Evolutionary conservation across 805 yeast species (phyloP), one percentile per base, ranked within the genome.

Genomic region (Candida patagonica): DNA sequence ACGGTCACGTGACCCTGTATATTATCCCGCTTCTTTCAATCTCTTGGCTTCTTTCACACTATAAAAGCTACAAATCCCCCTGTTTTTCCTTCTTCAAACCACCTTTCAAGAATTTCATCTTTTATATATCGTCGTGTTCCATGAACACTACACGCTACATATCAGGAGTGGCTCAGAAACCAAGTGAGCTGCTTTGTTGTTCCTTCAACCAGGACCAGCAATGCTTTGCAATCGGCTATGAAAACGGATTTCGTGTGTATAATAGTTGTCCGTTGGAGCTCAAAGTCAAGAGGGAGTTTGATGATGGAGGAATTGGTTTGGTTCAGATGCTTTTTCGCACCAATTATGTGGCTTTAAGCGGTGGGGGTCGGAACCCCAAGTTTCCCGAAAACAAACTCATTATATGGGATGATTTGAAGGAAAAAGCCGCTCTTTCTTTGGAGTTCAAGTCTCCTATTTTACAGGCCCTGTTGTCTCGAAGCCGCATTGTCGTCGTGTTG

Each of bases 351-450:
- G 95, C 89, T 1, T 62, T 92, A 31, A 84, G 87, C 0, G 96
- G 96, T 1, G 96, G 96, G 13, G 96, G 96, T 1, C 69, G 71
- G 46, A 71, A 70, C 43, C 96, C 96, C 17, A 70, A 74, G 45
- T 84, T 76, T 52, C 82, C 95, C 1, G 68, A 74, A 49, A 85
- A 84, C 61, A 83, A 82, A 57, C 73, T 87, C 27, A 71, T 86
- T 26, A 78, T 89, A 13, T 92, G 96, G 95, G 96, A 89, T 60
- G 97, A 89, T 57, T 60, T 84, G 44, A 83, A 84, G 59, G 72
- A 79, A 46, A 78, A 77, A 48, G 78, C 78, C 22, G 80, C 88
- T 3, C 66, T 85, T 15, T 71, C 72, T 26, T 61, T 92, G 43
- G 92, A 84, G 56, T 86, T 88, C 55, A 70, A 73, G 67, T 73